Base-by-base conservation (phyloP, 176 grass and related monocot genomes). In the Tuctoria greenei region DNA sequence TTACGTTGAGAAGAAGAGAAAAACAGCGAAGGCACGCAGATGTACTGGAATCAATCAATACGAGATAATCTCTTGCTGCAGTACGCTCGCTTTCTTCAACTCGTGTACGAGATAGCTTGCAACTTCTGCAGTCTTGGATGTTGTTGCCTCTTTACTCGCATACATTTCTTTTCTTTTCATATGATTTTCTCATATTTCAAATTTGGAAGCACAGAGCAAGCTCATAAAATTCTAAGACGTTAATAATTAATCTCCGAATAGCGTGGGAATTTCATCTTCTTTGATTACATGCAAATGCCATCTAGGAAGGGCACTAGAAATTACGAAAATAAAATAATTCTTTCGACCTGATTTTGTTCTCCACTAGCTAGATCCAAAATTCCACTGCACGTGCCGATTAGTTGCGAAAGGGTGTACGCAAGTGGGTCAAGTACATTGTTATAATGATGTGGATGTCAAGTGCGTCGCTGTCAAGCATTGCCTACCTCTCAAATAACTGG, bases 321-420 rank as follows among this genome's bases (percentile, higher is more conserved):
- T 8, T 41, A 64, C 4, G 11, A 31, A 9, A 46, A 51, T 16
- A 17, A 73, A 39, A 73, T 8, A 17, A 55, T 64, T 39, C 5
- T 81, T 63, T 64, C 40, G 56, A 17, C 4, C 31, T 43, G 31
- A 35, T 21, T 52, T 64, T 59, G 2, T 16, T 8, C 17, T 7
- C 81, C 65, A 84, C 82, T 71, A 34, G 15, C 34, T 8, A 70
- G 44, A 77, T 84, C 8, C 65, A 51, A 51, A 51, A 77, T 43
- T 77, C 64, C 43, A 62, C 31, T 3, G 35, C 73, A 84, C 65
- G 73, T 84, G 81, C 11, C 7, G 39, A 52, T 77, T 70, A 76
- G 56, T 46, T 61, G 13, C 4, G 41, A 40, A 51, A 70, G 55
- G 62, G 40, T 50, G 37, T 40, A 70, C 63, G 45, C 35, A 63